These are phyloP conservation scores for Opeltia flavorubescens DNA, from an alignment of 495 filamentous ascomycete species.

Conservation along the genomic window DNA sequence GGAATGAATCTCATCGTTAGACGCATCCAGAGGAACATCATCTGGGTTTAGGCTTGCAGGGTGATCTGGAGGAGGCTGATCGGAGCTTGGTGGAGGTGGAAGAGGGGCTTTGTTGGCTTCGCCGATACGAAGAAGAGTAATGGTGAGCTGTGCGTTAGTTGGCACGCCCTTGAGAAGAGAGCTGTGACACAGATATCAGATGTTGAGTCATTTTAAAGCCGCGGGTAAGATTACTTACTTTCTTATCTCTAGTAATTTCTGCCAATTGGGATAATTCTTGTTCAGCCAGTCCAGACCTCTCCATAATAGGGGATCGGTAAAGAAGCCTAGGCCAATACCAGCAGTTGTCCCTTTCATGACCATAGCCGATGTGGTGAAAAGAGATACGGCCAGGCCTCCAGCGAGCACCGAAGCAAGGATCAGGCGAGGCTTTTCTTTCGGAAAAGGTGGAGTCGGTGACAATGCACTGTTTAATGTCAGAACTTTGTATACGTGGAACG, in stretches of 20 bases:
- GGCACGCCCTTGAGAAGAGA: constrained; percentile 72
- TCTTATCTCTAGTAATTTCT: constrained; percentile 53
- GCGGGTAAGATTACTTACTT: constrained; percentile 37
- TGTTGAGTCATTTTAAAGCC: too few species aligned
- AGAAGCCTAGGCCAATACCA: constrained; percentile 57
- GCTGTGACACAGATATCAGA: too few species aligned
- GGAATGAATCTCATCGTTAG: constrained; percentile 17
- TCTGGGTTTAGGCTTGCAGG: constrained; percentile 23
- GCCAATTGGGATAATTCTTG: constrained; percentile 56
- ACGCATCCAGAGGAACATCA: constrained; percentile 15
- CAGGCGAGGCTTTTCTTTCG: constrained; percentile 43
- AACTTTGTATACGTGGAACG: too few species aligned
- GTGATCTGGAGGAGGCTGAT: constrained; percentile 36
- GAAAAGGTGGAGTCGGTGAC: constrained; percentile 67
- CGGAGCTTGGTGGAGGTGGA: constrained; percentile 57
- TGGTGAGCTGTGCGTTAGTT: constrained; percentile 73
- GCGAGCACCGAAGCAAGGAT: constrained; percentile 47
- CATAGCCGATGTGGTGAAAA: constrained; percentile 57
- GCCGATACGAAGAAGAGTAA: constrained; percentile 75
- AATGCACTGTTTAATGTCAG: constrained; percentile 39
- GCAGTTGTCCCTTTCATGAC: constrained; percentile 58
- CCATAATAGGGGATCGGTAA: constrained; percentile 60
- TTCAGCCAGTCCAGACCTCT: constrained; percentile 48
- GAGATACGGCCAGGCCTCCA: constrained; percentile 39
- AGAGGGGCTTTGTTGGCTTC: constrained; percentile 72